phyloP scores from a whole-genome alignment of 169 alveolate species.

The Plasmodium inui region DNA sequence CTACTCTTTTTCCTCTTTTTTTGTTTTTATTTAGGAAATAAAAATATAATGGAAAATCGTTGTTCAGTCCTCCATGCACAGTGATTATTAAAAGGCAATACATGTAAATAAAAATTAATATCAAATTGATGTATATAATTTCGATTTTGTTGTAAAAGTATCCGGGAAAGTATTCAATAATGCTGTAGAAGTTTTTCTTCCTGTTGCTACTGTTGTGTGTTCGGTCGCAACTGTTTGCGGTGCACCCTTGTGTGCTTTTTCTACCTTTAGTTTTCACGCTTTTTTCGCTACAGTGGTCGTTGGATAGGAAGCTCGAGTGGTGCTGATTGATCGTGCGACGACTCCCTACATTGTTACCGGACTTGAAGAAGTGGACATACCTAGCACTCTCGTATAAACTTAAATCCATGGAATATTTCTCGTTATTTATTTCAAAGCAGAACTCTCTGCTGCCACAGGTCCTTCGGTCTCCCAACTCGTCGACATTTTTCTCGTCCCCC shows the following conservation, averaged over 20 bases:
- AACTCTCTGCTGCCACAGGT: not conserved
- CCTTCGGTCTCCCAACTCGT: not conserved
- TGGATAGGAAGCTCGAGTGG: not conserved
- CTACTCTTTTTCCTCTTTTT: conserved; percentile 17
- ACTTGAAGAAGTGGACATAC: not conserved
- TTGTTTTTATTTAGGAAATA: conserved; percentile 63
- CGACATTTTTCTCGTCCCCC: not conserved
- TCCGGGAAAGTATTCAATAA: conserved; percentile 54
- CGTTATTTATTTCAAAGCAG: conserved; percentile 53
- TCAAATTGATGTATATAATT: conserved; percentile 41
- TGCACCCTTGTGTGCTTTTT: not conserved
- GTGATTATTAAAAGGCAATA: conserved; percentile 52
- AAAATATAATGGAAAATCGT: conserved; percentile 57
- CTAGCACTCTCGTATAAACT: conserved; percentile 10
- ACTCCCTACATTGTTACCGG: not conserved
- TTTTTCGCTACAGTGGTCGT: not conserved
- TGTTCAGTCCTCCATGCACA: conserved; percentile 65
- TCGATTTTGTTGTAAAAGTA: conserved; percentile 37
- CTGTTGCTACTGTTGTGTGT: not conserved
- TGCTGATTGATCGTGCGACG: not conserved
- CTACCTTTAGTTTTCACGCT: not conserved
- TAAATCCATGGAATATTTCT: conserved; percentile 17
- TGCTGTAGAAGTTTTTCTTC: conserved; percentile 12
- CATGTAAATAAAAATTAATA: conserved; percentile 42
- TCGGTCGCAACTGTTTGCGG: not conserved